A percentile compares a stretch with the other conserved stretches of the same genome.
Conservation (phyloP, 208 protist genomes). For the Acanthamoeba lugdunensis region DNA sequence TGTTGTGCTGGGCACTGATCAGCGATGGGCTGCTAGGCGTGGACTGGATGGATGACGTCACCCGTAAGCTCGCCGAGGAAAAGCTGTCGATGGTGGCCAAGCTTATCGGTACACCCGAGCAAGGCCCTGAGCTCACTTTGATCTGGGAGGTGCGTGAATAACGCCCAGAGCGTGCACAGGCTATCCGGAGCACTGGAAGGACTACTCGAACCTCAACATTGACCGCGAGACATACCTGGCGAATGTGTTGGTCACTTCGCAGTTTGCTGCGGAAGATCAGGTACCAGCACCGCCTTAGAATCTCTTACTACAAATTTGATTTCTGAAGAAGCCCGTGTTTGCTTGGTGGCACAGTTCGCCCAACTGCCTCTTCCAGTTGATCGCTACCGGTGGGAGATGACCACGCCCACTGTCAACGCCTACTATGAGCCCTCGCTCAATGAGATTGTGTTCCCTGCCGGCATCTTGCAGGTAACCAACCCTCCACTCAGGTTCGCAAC, state of each 20-base stretch:
- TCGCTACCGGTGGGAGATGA: conserved; percentile 38
- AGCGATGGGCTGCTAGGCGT: not conserved
- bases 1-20: too few species aligned
- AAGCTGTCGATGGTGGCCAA: conserved; percentile 29
- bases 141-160: too few species aligned
- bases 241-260: not conserved
- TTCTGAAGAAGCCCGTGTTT: too few species aligned
- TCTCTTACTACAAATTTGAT: not conserved
- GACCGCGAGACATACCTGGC: not conserved
- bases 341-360: not conserved
- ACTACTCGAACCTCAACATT: not conserved
- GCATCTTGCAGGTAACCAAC: conserved; percentile 19
- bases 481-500: too few species aligned
- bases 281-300: not conserved
- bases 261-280: not conserved
- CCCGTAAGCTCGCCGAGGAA: not conserved
- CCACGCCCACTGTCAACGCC: conserved; percentile 29
- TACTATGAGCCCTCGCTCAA: conserved; percentile 53
- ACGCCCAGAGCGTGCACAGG: not conserved
- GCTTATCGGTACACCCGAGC: not conserved
- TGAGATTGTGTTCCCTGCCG: conserved; percentile 71
- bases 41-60: conserved; percentile 56
- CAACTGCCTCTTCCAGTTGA: not conserved
- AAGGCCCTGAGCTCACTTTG: not conserved
- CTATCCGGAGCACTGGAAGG: conserved; percentile 63